Evolutionary conservation across 2,329 filamentous ascomycete species (phyloP), one percentile per base, ranked within the genome.

Genomic region (Davidsoniella australis): DNA sequence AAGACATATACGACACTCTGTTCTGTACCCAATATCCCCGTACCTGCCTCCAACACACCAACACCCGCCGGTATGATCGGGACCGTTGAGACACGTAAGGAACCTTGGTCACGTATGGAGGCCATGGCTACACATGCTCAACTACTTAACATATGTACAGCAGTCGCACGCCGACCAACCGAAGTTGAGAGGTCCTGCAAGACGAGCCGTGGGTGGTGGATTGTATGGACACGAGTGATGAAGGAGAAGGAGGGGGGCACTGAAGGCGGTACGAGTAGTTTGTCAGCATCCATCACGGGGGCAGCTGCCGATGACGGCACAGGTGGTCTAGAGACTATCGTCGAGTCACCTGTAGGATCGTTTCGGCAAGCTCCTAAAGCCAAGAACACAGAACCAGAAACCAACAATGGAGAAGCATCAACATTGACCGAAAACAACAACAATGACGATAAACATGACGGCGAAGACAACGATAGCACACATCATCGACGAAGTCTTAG

Each of bases 141-240:
- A 56, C 68, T 82, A 9, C 66, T 83, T 24, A 73, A 72, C 56
- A 69, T 75, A 7, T 72, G 75, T 55, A 62, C 64, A 16, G 60
- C 66, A 7, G 47, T 49, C 3, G 54, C 57, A 10, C 61, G 58
- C 2, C 61, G 66, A 36, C 55, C 56, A 14, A 61, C 62, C 3
- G 72, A 75, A 53, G 59, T 74, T 3, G 78, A 82, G 59, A 68
- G 75, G 17, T 81, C 76, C 1, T 75, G 72, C 57, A 80, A 82
- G 66, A 82, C 78, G 3, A 75, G 66, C 42, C 71, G 77, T 33
- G 78, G 77, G 1, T 82, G 78, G 76, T 82, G 79, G 78, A 68
- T 82, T 26, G 76, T 81, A 23, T 82, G 78, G 78, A 77, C 70
- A 44, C 67, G 75, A 20, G 64, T 80, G 18, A 57, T 71, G 5